Evolutionary conservation across 2,329 filamentous ascomycete genomes (phyloP).

Genomic region (Xylariaceae sp.): DNA sequence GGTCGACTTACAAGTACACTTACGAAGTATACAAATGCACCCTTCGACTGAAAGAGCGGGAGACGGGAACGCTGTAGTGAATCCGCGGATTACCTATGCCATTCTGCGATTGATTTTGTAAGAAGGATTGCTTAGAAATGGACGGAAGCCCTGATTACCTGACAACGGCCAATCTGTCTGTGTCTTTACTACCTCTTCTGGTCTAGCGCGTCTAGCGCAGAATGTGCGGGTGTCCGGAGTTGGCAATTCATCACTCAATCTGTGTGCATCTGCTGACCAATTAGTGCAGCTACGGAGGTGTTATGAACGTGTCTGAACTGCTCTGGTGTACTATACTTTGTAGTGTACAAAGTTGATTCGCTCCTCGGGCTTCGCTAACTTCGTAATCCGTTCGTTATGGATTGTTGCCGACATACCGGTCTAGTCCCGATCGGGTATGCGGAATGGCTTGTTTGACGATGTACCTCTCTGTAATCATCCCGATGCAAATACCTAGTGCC

Average conservation of each 20-base stretch:
- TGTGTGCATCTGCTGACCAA: slow-evolving; percentile 19
- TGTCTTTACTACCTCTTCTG: too few species aligned
- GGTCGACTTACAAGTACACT: too few species aligned
- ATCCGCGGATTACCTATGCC: too few species aligned
- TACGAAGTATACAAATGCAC: too few species aligned
- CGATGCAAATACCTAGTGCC: not conserved
- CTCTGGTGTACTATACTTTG: not conserved
- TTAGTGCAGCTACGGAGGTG: not conserved
- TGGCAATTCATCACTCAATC: slow-evolving; percentile 15
- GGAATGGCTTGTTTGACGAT: not conserved
- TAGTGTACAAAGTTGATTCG: not conserved
- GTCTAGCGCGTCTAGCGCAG: too few species aligned
- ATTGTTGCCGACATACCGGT: not conserved
- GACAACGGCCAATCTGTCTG: too few species aligned
- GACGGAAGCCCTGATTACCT: too few species aligned
- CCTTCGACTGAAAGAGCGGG: too few species aligned
- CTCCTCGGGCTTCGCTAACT: not conserved
- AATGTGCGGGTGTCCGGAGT: not conserved
- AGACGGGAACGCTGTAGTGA: too few species aligned
- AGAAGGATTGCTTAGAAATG: too few species aligned
- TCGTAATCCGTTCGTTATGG: not conserved
- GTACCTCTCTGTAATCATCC: not conserved
- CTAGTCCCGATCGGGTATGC: not conserved
- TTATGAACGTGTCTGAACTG: not conserved
- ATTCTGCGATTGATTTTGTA: too few species aligned